Evolutionary conservation across 768 basidiomycete species (phyloP), one percentile per base, ranked within the genome.

Genomic region (Termitomyces sp.): DNA sequence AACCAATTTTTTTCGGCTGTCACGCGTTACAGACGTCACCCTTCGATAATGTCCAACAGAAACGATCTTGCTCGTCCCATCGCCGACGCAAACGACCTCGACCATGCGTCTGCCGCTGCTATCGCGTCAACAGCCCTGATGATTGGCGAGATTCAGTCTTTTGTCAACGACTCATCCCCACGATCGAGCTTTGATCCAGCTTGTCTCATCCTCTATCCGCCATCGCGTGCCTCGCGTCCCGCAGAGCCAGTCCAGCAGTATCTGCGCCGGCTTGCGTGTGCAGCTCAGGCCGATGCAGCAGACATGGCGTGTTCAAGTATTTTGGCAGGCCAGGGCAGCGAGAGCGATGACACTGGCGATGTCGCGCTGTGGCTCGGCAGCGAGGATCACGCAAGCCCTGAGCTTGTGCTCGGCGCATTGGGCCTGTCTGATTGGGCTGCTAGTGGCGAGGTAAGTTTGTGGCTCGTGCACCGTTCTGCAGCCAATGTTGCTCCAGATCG

Each of bases 261-360:
- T 54, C 66, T 78, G 22, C 61, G 63, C 18, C 50, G 67, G 14
- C 72, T 85, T 51, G 76, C 74, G 4, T 59, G 65, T 14, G 63
- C 68, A 38, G 79, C 79, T 11, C 71, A 76, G 51, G 63, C 60
- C 1, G 69, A 76, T 1, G 80, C 83, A 3, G 67, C 64, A 28
- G 68, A 73, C 3, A 68, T 73, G 10, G 66, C 72, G 11, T 79
- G 74, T 63, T 78, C 79, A n/a, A 84, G 81, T 62, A 68, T 85
- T 46, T 73, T 85, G 13, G 79, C 77, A 0, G 83, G 84, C 2
- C 73, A 73, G 33, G 66, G 71, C n/a, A 82, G 76, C 60, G 84
- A 87, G 61, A 77, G 76, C 61, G 83, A 84, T 59, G 83, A 86
- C 48, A 80, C 72, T 43, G 77, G 77, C 5, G 83, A 85, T 59